Base-by-base conservation (phyloP, 2,329 filamentous ascomycete species). In the Claviceps monticola region DNA sequence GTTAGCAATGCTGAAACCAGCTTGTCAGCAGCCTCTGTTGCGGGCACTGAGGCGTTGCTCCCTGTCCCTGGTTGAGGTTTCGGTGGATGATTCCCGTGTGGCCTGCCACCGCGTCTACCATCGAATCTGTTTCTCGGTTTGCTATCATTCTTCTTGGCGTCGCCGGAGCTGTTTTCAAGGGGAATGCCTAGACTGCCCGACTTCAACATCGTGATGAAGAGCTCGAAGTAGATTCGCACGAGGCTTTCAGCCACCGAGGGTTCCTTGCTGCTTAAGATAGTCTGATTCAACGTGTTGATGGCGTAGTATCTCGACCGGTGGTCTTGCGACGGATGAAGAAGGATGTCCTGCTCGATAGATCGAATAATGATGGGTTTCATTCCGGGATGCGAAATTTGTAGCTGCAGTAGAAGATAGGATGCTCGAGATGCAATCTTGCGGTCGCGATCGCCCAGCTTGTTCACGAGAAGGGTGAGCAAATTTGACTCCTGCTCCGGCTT, bases 401-500 rank as follows among this genome's bases (percentile, higher is more conserved):
- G 74, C 64, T 98, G 93, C 50, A 98, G 75, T n/a, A 98, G 74
- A 45, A 97, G 77, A 67, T 95, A 95, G 0, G 93, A 97, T 2
- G 91, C 85, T 54, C 90, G 82, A 4, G 93, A 98, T 1, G 93
- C 84, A 60, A 98, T 94, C 68, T 97, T 98, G 65, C 89, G 89
- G 58, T 95, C 88, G 45, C 86, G 87, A 64, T 98, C 93, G 60
- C 94, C 91, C 26, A 98, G 79, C 68, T 98, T 98, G 73, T 97
- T 97, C 59, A 98, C 88, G 53, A 98, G 71, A 52, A 98, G 73
- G 51, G 91, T 83, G 55, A 98, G 73, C 56, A 98, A 72, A 65
- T 98, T 98, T 51, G 91, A 85, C 67, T 98, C 93, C 64, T 98
- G 93, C 67, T 98, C 93, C 0, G 93, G 91, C 70, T 95, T 98